Evolutionary conservation across 23 red algal genomes (phyloP).

Genomic region (Chondrus crispus): DNA sequence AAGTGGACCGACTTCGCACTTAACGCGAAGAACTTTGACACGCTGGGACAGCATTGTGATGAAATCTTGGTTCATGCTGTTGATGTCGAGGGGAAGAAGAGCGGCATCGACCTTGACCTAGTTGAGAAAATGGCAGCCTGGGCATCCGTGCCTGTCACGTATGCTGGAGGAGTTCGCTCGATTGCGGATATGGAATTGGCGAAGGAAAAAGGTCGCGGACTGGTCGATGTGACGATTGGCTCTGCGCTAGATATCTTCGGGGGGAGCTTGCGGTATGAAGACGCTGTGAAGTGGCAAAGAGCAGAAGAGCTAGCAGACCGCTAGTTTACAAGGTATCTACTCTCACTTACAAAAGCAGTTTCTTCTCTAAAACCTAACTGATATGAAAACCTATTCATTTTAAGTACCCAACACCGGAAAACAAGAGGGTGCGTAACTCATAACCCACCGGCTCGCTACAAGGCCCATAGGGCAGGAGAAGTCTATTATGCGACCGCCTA

Average conservation of each 20-base stretch:
- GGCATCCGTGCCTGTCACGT: slow-evolving; percentile 71
- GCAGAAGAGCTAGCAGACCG: neutral
- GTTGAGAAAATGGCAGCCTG: slow-evolving; percentile 25
- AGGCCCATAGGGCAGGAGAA: too few species aligned
- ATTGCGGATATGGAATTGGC: slow-evolving; percentile 72
- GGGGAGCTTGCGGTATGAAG: slow-evolving; percentile 68
- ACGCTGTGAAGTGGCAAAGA: slow-evolving; percentile 70
- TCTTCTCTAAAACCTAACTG: too few species aligned
- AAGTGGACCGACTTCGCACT: slow-evolving; percentile 70
- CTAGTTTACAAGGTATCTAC: slow-evolving; percentile 21
- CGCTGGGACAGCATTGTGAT: slow-evolving; percentile 57
- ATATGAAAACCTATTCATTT: too few species aligned
- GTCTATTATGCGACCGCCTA: too few species aligned
- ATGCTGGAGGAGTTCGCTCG: slow-evolving; percentile 83
- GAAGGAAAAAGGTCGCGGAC: slow-evolving; percentile 43
- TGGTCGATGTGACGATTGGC: slow-evolving; percentile 93
- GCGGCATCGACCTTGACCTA: slow-evolving; percentile 78
- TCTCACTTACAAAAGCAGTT: too few species aligned
- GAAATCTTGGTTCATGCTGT: slow-evolving; percentile 97
- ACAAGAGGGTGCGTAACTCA: too few species aligned
- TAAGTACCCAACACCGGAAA: too few species aligned
- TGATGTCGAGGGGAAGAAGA: slow-evolving; percentile 87
- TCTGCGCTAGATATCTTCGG: slow-evolving; percentile 95
- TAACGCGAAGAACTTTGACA: slow-evolving; percentile 33
- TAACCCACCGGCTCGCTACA: too few species aligned